These are phyloP conservation scores for Arthrobotrys entomopaga DNA, from an alignment of 2,329 filamentous ascomycete genomes.

Conservation along the genomic window DNA sequence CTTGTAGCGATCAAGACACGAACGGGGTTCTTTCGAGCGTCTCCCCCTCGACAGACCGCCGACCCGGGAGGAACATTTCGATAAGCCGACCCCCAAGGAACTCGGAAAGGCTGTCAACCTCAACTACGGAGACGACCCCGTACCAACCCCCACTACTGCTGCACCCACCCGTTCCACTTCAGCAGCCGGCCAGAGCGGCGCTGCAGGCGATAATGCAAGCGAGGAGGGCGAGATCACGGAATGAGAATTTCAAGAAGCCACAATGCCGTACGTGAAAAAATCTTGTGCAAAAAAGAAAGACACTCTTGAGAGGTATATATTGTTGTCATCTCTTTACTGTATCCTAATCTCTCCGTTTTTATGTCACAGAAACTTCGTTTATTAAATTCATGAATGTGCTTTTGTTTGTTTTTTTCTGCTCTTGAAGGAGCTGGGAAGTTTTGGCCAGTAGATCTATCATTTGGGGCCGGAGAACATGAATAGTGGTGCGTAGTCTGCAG, in stretches of 20 bases:
- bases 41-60: conserved; percentile 51
- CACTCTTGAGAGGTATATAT: conserved; percentile 27
- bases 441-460: too few species aligned
- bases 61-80: conserved; percentile 51
- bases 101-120: conserved; percentile 55
- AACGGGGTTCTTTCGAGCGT: conserved; percentile 53
- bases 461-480: conserved; percentile 13
- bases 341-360: conserved; percentile 48
- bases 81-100: conserved; percentile 54
- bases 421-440: conserved; percentile 7
- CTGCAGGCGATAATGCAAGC: conserved; percentile 42
- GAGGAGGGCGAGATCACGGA: conserved; percentile 52
- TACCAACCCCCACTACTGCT: conserved; percentile 14
- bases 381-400: conserved; percentile 8
- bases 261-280: conserved; percentile 49
- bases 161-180: conserved; percentile 11
- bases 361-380: conserved; percentile 23
- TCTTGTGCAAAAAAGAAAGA: conserved; percentile 11
- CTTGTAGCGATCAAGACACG: conserved; percentile 49
- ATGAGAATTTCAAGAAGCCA: conserved; percentile 13
- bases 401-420: conserved; percentile 32
- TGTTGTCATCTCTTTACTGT: conserved; percentile 42
- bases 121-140: conserved; percentile 52
- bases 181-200: conserved; percentile 1
- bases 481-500: conserved; percentile 53